Evolutionary conservation across 306 rosid genomes (phyloP).

Genomic region (Casuarina glauca): DNA sequence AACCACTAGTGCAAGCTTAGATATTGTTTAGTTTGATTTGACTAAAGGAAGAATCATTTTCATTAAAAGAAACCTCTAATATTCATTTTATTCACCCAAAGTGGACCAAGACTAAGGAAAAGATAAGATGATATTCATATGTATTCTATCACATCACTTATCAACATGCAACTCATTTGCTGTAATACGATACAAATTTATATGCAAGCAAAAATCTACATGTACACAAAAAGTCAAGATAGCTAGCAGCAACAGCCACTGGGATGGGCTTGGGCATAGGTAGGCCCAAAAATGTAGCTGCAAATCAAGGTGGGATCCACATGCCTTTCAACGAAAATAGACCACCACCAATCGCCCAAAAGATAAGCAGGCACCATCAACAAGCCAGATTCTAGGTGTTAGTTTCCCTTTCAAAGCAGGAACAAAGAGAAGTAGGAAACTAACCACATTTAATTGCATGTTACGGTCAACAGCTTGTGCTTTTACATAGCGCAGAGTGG

Average conservation of each 20-base stretch:
- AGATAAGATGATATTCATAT: background rate
- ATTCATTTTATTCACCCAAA: background rate
- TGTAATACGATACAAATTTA: background rate
- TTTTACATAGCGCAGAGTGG: no score
- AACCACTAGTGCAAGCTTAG: background rate
- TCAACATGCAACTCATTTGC: background rate
- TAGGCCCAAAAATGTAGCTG: background rate
- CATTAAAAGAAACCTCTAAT: background rate
- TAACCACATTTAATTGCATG: no score
- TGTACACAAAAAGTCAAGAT: background rate
- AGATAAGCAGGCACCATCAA: no score
- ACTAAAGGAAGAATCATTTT: constrained; percentile 1
- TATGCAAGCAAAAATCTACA: background rate
- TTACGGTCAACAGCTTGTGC: no score
- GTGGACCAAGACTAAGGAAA: background rate
- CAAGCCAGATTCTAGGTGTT: no score
- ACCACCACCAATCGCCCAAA: no score
- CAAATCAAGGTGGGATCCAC: background rate
- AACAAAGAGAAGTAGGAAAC: no score
- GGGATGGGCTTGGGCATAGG: background rate
- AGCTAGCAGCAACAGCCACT: background rate
- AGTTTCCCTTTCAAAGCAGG: no score
- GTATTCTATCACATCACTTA: background rate
- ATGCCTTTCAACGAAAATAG: background rate
- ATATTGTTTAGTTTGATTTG: background rate